A percentile compares a stretch with the other conserved stretches of the same genome.
Conservation (phyloP, 805 yeast species). For the Peterozyma xylosa region DNA sequence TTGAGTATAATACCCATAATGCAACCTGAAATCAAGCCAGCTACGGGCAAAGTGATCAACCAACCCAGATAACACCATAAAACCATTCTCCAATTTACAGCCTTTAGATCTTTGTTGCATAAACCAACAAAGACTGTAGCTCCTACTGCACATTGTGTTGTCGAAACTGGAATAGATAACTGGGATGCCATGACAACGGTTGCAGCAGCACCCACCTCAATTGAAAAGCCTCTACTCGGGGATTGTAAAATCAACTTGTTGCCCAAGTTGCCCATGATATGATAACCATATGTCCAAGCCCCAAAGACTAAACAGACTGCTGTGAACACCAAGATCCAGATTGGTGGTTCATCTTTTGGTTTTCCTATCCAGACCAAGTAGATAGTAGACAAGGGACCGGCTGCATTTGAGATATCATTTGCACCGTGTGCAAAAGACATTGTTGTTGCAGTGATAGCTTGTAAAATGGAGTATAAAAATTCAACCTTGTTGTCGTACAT, state of each 20-base stretch:
- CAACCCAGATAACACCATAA: slow-evolving; percentile 66
- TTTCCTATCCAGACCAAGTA: slow-evolving; percentile 55
- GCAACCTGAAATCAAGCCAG: slow-evolving; percentile 66
- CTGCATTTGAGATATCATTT: slow-evolving; percentile 71
- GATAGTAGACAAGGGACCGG: slow-evolving; percentile 66
- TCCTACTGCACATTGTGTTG: slow-evolving; percentile 75
- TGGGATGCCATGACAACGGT: slow-evolving; percentile 73
- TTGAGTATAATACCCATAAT: slow-evolving; percentile 55
- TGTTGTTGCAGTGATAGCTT: slow-evolving; percentile 67
- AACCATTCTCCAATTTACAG: slow-evolving; percentile 76
- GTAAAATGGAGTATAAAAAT: slow-evolving; percentile 58
- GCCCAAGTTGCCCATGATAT: slow-evolving; percentile 64
- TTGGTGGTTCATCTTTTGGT: slow-evolving; percentile 51
- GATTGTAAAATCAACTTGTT: slow-evolving; percentile 69
- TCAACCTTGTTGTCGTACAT: slow-evolving; percentile 67
- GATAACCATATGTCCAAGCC: slow-evolving; percentile 64
- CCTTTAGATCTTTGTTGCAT: slow-evolving; percentile 54
- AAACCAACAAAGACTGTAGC: slow-evolving; percentile 72
- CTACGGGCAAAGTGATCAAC: slow-evolving; percentile 66
- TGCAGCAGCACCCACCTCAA: slow-evolving; percentile 73
- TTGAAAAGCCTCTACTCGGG: slow-evolving; percentile 70
- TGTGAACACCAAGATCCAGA: slow-evolving; percentile 65
- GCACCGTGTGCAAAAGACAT: slow-evolving; percentile 84
- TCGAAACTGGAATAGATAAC: slow-evolving; percentile 63
- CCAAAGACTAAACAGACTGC: slow-evolving; percentile 65